A percentile compares a stretch with the other conserved stretches of the same genome.
phyloP scores from a whole-genome alignment of 257 asterid genomes.

The Jaltomata sinuosa region DNA sequence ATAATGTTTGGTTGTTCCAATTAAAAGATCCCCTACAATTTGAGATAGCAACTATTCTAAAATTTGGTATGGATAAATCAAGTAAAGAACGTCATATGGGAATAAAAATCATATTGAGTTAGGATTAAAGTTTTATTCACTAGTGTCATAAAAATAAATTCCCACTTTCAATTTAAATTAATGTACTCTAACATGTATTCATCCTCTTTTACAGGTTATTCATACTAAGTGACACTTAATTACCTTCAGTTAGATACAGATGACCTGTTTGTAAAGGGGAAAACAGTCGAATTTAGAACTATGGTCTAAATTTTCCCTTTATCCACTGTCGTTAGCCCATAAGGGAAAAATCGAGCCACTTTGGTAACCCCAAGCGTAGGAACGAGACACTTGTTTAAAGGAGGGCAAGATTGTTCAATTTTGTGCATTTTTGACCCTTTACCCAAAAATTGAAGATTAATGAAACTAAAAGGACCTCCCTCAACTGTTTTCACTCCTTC shows the following conservation, averaged over 20 bases:
- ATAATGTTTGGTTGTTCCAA: background rate
- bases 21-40: background rate
- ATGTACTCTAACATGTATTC: too few species aligned
- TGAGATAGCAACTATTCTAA: background rate
- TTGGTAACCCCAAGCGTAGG: background rate
- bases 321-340: background rate
- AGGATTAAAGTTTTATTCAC: too few species aligned
- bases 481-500: background rate
- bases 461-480: background rate
- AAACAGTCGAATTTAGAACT: background rate
- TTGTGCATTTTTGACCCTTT: background rate
- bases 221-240: too few species aligned
- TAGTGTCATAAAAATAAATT: background rate
- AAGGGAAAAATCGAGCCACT: background rate
- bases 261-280: too few species aligned
- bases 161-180: background rate
- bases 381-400: background rate
- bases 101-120: too few species aligned
- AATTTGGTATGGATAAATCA: background rate
- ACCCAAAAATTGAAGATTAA: background rate
- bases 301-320: background rate
- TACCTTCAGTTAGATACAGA: too few species aligned
- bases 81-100: background rate
- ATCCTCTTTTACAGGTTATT: too few species aligned
- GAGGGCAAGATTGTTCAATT: too few species aligned